Conservation (phyloP, 305 asterid genomes). For the Fraxinus latifolia region DNA sequence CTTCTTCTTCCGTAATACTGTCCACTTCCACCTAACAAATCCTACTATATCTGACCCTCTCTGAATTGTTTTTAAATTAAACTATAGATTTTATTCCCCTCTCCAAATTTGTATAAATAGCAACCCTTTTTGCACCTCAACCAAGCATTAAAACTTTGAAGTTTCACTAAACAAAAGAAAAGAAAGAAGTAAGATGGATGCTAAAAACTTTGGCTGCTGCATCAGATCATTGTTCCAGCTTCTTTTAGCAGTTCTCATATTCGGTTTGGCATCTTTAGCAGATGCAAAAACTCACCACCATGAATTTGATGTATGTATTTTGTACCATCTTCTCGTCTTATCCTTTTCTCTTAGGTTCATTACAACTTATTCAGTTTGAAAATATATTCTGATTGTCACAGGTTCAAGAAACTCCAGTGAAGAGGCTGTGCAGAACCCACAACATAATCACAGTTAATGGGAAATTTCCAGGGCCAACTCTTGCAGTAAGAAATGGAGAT, state of each 20-base stretch:
- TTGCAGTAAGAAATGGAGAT: conserved; percentile 40
- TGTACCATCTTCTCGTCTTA: background rate
- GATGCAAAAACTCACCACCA: conserved; percentile 48
- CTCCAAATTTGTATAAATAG: conserved; percentile 28
- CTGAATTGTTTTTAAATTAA: background rate
- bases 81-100: background rate
- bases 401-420: conserved; percentile 43
- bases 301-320: conserved; percentile 37
- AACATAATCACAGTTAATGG: conserved; percentile 51
- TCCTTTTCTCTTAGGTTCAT: background rate
- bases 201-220: conserved; percentile 16
- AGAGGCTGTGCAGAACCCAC: conserved; percentile 43
- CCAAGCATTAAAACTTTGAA: conserved; percentile 7
- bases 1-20: background rate
- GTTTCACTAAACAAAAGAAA: background rate
- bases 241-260: conserved; percentile 26
- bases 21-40: background rate
- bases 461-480: conserved; percentile 53
- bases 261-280: conserved; percentile 23
- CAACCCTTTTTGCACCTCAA: background rate
- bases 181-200: conserved; percentile 19
- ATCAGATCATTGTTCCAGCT: conserved; percentile 15
- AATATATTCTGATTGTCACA: conserved; percentile 1
- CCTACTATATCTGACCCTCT: background rate
- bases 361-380: background rate